These are phyloP conservation scores for Wickerhamomyces subpelliculosus DNA, from an alignment of 805 yeast species.

Conservation along the genomic window DNA sequence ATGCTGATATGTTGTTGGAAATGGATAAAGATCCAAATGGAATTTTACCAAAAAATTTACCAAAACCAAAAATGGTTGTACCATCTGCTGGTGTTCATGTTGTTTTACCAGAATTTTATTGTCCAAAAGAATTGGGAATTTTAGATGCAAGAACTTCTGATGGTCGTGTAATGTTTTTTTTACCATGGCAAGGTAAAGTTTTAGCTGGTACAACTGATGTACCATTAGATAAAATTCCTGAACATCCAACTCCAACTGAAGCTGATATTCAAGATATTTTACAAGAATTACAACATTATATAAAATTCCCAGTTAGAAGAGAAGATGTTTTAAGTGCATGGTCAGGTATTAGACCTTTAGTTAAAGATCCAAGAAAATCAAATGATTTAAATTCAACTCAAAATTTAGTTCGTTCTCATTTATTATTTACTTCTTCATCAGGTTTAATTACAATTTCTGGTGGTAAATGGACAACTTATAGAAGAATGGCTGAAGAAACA, in stretches of 20 bases:
- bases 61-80: constrained; percentile 73
- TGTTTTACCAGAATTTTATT: constrained; percentile 85
- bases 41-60: constrained; percentile 44
- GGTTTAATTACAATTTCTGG: constrained; percentile 89
- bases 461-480: constrained; percentile 97
- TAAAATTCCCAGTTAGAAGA: constrained; percentile 81
- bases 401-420: constrained; percentile 86
- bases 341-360: constrained; percentile 96
- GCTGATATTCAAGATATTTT: constrained; percentile 84
- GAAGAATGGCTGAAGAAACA: constrained; percentile 97
- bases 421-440: constrained; percentile 62
- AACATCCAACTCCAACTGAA: constrained; percentile 78
- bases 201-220: constrained; percentile 96
- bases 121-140: constrained; percentile 82
- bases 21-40: constrained; percentile 75
- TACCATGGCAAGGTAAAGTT: constrained; percentile 97
- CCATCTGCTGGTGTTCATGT: constrained; percentile 94
- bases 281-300: constrained; percentile 81
- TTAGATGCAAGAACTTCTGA: constrained; percentile 89
- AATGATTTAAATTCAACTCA: constrained; percentile 58
- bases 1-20: constrained; percentile 74
- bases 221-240: constrained; percentile 65
- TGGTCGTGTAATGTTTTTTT: constrained; percentile 93
- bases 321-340: constrained; percentile 92
- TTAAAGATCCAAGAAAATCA: constrained; percentile 66